Percentiles rank a stretch among this genome's conserved stretches.
Evolutionary conservation across 495 filamentous ascomycete genomes (phyloP).

Genomic region (Lasiosphaeria hispida): DNA sequence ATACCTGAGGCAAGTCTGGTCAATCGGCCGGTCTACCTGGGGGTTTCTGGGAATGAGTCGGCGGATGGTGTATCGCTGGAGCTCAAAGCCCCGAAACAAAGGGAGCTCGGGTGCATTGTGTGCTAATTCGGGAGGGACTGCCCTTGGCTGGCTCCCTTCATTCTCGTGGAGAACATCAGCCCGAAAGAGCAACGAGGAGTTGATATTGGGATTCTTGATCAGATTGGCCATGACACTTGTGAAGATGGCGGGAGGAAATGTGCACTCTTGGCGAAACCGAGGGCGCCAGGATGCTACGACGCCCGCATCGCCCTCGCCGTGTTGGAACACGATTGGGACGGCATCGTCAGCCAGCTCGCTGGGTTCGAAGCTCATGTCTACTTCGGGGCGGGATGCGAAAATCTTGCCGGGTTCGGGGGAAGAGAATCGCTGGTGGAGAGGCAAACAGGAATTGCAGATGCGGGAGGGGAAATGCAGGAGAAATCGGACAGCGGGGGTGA

Average conservation of each 20-base stretch:
- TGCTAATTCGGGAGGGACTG: constrained; percentile 8
- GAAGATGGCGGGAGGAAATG: constrained; percentile 60
- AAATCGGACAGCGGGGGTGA: no score
- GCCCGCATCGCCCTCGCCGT: constrained; percentile 20
- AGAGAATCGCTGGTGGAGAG: neutral
- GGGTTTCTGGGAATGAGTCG: constrained; percentile 79
- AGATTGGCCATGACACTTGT: constrained; percentile 66
- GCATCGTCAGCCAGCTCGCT: constrained; percentile 34
- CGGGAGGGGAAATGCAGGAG: no score
- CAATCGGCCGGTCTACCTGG: constrained; percentile 64
- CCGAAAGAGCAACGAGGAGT: constrained; percentile 76
- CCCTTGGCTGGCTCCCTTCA: constrained; percentile 25
- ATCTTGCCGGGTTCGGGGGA: neutral
- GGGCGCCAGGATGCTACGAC: constrained; percentile 46
- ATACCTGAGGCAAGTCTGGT: constrained; percentile 80
- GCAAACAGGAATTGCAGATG: no score
- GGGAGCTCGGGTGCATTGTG: constrained; percentile 1
- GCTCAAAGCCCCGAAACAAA: constrained; percentile 28
- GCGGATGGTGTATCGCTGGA: constrained; percentile 56
- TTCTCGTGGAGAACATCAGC: constrained; percentile 72
- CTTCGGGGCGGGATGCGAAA: neutral
- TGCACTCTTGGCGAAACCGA: constrained; percentile 50
- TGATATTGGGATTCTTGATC: constrained; percentile 82
- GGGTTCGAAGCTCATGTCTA: constrained; percentile 25
- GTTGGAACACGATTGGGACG: constrained; percentile 23